Percentiles rank a stretch among this genome's conserved stretches.
Conservation (phyloP, 768 basidiomycete genomes). For the Phlebiopsis flavidoalba region DNA sequence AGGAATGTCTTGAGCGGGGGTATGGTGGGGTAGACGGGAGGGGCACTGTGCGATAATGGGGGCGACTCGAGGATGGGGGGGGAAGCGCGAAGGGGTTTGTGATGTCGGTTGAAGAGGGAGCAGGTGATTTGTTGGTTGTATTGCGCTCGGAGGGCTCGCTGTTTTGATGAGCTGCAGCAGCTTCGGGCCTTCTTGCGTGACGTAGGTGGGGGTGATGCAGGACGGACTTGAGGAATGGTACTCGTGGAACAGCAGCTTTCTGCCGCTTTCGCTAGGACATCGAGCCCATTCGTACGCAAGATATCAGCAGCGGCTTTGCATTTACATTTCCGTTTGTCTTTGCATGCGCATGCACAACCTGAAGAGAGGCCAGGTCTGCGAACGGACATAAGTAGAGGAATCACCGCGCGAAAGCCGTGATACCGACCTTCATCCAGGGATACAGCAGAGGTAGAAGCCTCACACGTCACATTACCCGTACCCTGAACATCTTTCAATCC, state of each 20-base stretch:
- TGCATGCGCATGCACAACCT: slow-evolving; percentile 59
- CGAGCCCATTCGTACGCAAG: slow-evolving; percentile 21
- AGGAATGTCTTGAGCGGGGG: slow-evolving; percentile 55
- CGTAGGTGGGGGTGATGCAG: background rate
- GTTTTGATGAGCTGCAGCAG: background rate
- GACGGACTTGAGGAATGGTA: background rate
- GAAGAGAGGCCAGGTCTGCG: slow-evolving; percentile 41
- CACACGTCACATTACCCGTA: background rate
- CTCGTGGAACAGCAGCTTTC: slow-evolving; percentile 17
- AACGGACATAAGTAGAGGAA: slow-evolving; percentile 4
- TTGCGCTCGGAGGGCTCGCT: background rate
- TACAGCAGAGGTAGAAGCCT: background rate
- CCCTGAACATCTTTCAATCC: slow-evolving; percentile 52
- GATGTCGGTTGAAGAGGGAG: background rate
- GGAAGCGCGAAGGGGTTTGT: background rate
- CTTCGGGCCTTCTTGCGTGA: slow-evolving; percentile 2
- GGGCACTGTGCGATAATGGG: background rate
- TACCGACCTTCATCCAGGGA: background rate
- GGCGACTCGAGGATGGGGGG: background rate
- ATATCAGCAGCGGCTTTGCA: slow-evolving; percentile 28
- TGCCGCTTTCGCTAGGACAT: slow-evolving; percentile 33
- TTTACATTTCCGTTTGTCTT: slow-evolving; percentile 47
- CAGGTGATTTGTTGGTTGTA: background rate
- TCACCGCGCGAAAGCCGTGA: background rate
- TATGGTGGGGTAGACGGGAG: slow-evolving; percentile 50